Evolutionary conservation across 2,329 filamentous ascomycete genomes (phyloP), one percentile per base, ranked within the genome.

Genomic region (Graphilbum sp.): DNA sequence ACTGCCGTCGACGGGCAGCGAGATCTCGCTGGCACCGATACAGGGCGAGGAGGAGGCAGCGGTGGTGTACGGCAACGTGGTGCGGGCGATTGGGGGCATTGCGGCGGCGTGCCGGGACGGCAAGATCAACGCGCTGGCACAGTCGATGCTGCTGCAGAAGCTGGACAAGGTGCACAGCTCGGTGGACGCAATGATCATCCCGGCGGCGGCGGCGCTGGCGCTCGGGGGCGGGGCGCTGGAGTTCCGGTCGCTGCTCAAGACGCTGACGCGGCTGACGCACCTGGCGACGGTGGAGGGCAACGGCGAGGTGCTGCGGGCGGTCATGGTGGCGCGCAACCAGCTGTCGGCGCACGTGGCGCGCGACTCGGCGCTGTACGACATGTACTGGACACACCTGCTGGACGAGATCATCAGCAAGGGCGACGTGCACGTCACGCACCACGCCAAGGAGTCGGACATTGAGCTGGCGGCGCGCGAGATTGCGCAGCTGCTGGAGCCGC

Each of bases 121-220:
- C 42, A 94, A 95, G 59, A 93, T 98, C 38, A 90, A 81, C 7
- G 87, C 87, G 5, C 64, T 98, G 37, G 88, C 87, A 3, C 81
- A 95, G 49, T 92, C 86, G 1, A 95, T 98, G 77, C 72, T 99
- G 19, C 61, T 94, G n/a, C 90, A 98, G 52, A 96, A 98, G 56
- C 72, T 96, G 41, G 78, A 80, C 43, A 88, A 90, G 56, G 75
- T 95, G 39, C 90, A 75, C 50, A 67, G 72, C 42, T 63, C 70
- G 5, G 81, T 95, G 2, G 87, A 96, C 61, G 76, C 80, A 23
- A 90, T 98, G 42, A 24, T 24, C 15, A 79, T 96, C 39, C 75
- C 73, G 15, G 86, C 92, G 43, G 77, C 85, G 7, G 85, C 86
- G 9, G 66, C 73, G 6, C 62, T 98, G 39, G 80, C 86, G 24